Evolutionary conservation across 495 filamentous ascomycete genomes (phyloP).

Genomic region (Entonaema liquescens): DNA sequence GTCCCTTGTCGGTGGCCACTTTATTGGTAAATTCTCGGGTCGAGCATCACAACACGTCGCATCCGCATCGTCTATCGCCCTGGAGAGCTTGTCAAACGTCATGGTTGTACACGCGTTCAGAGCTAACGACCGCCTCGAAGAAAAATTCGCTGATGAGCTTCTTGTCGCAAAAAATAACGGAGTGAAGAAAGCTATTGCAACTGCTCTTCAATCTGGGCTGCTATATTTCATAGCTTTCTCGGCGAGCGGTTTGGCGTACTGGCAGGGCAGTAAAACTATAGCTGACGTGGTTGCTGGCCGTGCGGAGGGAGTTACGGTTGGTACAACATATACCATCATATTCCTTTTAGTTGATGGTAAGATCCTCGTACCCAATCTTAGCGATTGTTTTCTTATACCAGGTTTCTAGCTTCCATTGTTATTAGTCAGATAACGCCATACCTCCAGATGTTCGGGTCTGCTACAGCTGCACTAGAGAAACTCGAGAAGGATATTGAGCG

Average conservation of each 20-base stretch:
- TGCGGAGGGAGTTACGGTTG: slow-evolving; percentile 56
- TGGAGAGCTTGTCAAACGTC: slow-evolving; percentile 56
- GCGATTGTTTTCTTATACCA: slow-evolving; percentile 14
- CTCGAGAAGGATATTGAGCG: slow-evolving; percentile 61
- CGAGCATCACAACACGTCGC: slow-evolving; percentile 56
- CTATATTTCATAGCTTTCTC: slow-evolving; percentile 73
- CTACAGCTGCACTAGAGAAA: slow-evolving; percentile 59
- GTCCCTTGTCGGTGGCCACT: slow-evolving; percentile 67
- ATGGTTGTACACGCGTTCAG: slow-evolving; percentile 62
- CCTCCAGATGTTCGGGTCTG: slow-evolving; percentile 65
- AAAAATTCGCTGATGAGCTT: slow-evolving; percentile 61
- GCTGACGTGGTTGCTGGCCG: slow-evolving; percentile 55
- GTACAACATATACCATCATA: slow-evolving; percentile 70
- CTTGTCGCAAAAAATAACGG: slow-evolving; percentile 58
- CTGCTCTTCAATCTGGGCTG: slow-evolving; percentile 69
- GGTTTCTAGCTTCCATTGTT: slow-evolving; percentile 61
- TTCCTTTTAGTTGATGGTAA: slow-evolving; percentile 71
- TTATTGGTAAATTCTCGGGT: slow-evolving; percentile 66
- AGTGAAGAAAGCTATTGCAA: slow-evolving; percentile 65
- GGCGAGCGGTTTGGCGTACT: slow-evolving; percentile 72
- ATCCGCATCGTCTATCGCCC: slow-evolving; percentile 53
- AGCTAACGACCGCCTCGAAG: slow-evolving; percentile 56
- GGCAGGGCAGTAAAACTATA: slow-evolving; percentile 67
- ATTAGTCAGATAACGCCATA: slow-evolving; percentile 72
- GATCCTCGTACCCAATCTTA: slow-evolving; percentile 17